Percentiles rank a stretch among this genome's conserved stretches.
Conservation (phyloP, 768 basidiomycete species). For the Amanita fuliginea region DNA sequence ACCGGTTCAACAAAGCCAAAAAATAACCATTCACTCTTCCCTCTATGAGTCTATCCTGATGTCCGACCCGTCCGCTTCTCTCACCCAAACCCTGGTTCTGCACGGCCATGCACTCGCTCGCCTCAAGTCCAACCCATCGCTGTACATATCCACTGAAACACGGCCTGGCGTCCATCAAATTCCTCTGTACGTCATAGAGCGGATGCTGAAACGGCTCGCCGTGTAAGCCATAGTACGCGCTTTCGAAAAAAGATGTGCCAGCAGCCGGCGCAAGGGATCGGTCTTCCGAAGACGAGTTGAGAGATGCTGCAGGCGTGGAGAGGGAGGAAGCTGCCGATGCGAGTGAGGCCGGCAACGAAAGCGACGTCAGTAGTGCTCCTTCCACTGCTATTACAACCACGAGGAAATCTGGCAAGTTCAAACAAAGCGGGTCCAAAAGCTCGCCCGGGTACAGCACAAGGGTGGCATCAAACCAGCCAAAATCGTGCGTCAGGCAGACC, state of each 20-base stretch:
- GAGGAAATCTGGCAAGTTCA: slow-evolving; percentile 11
- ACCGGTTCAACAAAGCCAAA: slow-evolving; percentile 37
- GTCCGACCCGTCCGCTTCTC: slow-evolving; percentile 81
- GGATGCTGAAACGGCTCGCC: slow-evolving; percentile 79
- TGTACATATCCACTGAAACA: slow-evolving; percentile 91
- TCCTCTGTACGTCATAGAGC: slow-evolving; percentile 83
- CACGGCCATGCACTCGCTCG: slow-evolving; percentile 85
- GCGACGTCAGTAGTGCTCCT: slow-evolving; percentile 30
- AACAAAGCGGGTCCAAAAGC: slow-evolving; percentile 17
- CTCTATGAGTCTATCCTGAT: slow-evolving; percentile 89
- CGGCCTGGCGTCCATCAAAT: slow-evolving; percentile 91
- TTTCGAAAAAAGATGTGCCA: slow-evolving; percentile 77
- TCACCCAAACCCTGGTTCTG: slow-evolving; percentile 75
- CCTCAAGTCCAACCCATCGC: slow-evolving; percentile 83
- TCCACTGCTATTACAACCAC: slow-evolving; percentile 21
- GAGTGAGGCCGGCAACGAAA: slow-evolving; percentile 17
- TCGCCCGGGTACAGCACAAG: slow-evolving; percentile 13
- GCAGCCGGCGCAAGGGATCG: slow-evolving; percentile 42
- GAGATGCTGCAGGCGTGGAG: slow-evolving; percentile 21
- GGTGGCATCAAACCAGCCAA: slow-evolving; percentile 75
- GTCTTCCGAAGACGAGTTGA: slow-evolving; percentile 64
- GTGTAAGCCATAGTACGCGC: slow-evolving; percentile 67
- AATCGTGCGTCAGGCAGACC: slow-evolving; percentile 81
- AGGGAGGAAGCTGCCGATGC: slow-evolving; percentile 15
- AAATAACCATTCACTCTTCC: slow-evolving; percentile 75